Evolutionary conservation across 768 basidiomycete genomes (phyloP), one percentile per base, ranked within the genome.

Genomic region (Agrocybe chaxingu): DNA sequence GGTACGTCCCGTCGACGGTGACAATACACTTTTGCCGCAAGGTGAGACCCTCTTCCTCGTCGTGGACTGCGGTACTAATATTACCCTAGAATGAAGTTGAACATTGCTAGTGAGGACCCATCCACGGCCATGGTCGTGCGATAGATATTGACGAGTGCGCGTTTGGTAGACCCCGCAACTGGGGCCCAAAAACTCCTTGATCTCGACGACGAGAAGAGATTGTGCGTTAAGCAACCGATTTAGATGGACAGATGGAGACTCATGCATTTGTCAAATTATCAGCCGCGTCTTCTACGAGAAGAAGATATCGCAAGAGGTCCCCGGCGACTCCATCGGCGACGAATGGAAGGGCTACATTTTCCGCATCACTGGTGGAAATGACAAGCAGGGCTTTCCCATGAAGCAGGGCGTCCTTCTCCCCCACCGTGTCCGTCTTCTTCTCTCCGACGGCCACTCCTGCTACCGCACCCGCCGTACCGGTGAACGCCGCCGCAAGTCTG

Each of bases 301-400:
- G 86, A 89, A 89, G 74, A 93, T 98, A 76, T 65, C 92, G 24
- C 92, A 96, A 67, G 95, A 98, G 75, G 91, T 98, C 62, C 80
- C 92, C 41, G 91, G 81, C 53, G 94, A 97, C 76, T 70, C 85
- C 48, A 72, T 98, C 60, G 93, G 95, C 62, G 89, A 96, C 68
- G 96, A 98, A 78, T 98, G 84, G 82, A 92, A 90, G 70, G 96
- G 96, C 51, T 98, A 97, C 77, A 74, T 98, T 69, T 84, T 97
- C 80, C 87, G 93, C 63, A 90, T 99, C 77, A 95, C 92, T 30
- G 95, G 95, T 63, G 92, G 96, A 57, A 98, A 98, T 80, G 94
- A 98, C 85, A 92, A 93, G 77, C 92, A 95, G 70, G 93, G 94
- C 66, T 96, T 97, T 82, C 93, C 94, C 42, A 97, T 98, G 93